Percentiles rank a stretch among this genome's conserved stretches.
phyloP scores from a whole-genome alignment of 1,284 basidiomycete genomes.

The Ustilago lituana region DNA sequence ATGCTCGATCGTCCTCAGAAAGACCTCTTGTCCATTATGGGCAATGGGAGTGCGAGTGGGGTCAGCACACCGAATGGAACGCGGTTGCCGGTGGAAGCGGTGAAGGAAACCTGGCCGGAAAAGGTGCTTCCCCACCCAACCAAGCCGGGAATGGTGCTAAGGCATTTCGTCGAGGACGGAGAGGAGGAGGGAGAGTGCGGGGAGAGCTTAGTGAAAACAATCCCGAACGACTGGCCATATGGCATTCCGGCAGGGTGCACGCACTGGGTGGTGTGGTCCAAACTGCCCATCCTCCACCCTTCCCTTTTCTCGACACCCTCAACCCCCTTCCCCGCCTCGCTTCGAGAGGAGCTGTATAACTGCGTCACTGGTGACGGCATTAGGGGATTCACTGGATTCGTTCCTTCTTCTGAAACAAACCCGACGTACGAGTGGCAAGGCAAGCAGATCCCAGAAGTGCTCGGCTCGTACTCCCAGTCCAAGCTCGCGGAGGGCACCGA shows the following conservation, averaged over 20 bases:
- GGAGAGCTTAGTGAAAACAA: conserved; percentile 29
- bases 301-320: conserved; percentile 30
- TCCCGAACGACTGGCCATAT: conserved; percentile 62
- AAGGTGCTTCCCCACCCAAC: conserved; percentile 26
- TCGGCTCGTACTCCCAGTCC: conserved; percentile 18
- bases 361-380: conserved; percentile 54
- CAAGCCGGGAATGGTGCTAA: neutral
- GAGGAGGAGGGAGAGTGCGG: conserved; percentile 7
- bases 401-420: conserved; percentile 7
- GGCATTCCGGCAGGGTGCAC: conserved; percentile 46
- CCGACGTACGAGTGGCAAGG: neutral
- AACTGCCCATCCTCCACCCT: conserved; percentile 38
- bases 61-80: conserved; percentile 24
- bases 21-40: conserved; percentile 11
- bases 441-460: neutral
- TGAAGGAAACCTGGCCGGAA: conserved; percentile 40
- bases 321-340: conserved; percentile 20
- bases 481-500: conserved; percentile 9
- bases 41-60: neutral
- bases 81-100: conserved; percentile 9
- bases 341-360: conserved; percentile 34
- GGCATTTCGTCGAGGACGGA: conserved; percentile 35
- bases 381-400: conserved; percentile 46
- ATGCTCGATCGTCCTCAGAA: conserved; percentile 35
- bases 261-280: conserved; percentile 59